Evolutionary conservation across 805 yeast genomes (phyloP), one percentile per base, ranked within the genome.

Genomic region (Lachancea lanzarotensis): DNA sequence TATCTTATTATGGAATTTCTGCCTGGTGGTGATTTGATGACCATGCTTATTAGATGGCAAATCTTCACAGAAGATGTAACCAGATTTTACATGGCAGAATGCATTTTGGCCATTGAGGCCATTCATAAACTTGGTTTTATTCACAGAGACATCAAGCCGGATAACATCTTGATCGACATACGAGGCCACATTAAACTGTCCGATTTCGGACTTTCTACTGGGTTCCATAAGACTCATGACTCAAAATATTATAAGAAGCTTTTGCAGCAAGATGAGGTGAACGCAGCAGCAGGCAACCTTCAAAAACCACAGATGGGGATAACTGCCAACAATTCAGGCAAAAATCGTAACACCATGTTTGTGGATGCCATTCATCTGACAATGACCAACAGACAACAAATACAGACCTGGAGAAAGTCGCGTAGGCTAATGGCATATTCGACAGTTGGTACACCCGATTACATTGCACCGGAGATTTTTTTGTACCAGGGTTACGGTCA

Each of bases 111-210:
- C 2, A 89, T 89, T 48, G 96, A 90, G 60, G 96, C 95, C 4
- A 82, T 89, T 54, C 97, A 89, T 67, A 86, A 85, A 63, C 72
- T 88, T 29, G 96, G 96, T 0, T 89, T 89, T 62, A 93, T 93
- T 59, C 98, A 93, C 67, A 78, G 98, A 67, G 98, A 93, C 65
- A 91, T 93, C 57, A 93, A 93, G 66, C 98, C 98, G 0, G 98
- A 93, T 71, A 93, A 93, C 59, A 91, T 87, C 47, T 73, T 87
- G 59, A 86, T 87, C 54, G 96, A 87, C 63, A 84, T 83, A 53
- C 70, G 57, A 83, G 90, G 91, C 10, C 78, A 81, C 29, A 86
- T 86, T 35, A 87, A 87, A 57, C 81, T 87, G 50, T 82, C 91
- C 26, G 95, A 87, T 65, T 87, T 87, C 62, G 95, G 95, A 13